phyloP scores from a whole-genome alignment of 2,329 filamentous ascomycete genomes.

The Neopestalotiopsis rosae region DNA sequence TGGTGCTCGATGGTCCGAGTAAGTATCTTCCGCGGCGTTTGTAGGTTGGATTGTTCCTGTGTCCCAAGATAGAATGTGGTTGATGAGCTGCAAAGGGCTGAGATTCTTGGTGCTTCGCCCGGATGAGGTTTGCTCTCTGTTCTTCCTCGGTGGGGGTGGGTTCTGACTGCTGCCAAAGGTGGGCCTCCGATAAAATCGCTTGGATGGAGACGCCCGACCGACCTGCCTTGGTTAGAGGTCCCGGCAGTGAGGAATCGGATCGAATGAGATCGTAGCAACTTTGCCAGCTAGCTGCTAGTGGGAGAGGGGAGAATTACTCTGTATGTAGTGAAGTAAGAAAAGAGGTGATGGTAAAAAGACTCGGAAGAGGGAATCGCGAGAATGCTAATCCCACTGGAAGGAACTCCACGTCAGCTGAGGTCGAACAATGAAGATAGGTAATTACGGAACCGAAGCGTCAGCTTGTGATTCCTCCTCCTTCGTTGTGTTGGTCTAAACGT shows the following conservation, averaged over 20 bases:
- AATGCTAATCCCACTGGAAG: not conserved
- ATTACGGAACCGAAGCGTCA: not conserved
- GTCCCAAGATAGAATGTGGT: not conserved
- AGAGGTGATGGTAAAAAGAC: not conserved
- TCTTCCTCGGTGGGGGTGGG: conserved; percentile 2
- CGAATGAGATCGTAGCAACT: not conserved
- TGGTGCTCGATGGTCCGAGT: not conserved
- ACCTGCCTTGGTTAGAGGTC: not conserved
- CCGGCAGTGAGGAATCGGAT: not conserved
- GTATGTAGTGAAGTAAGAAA: not conserved
- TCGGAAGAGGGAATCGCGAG: not conserved
- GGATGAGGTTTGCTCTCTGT: conserved; percentile 5
- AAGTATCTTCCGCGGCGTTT: not conserved
- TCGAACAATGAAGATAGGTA: not conserved
- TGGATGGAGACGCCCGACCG: conserved; percentile 3
- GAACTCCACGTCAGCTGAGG: conserved; percentile 13
- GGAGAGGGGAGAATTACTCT: not conserved
- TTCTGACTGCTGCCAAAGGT: conserved; percentile 5
- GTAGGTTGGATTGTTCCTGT: not conserved
- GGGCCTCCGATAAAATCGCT: conserved; percentile 12
- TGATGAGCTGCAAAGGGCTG: not conserved
- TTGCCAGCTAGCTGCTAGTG: not conserved
- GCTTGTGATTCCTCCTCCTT: conserved; percentile 12
- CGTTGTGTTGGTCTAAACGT: not conserved
- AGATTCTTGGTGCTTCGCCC: not conserved